These are phyloP conservation scores for Pisolithus thermaeus DNA, from an alignment of 1,284 basidiomycete genomes.

Conservation along the genomic window DNA sequence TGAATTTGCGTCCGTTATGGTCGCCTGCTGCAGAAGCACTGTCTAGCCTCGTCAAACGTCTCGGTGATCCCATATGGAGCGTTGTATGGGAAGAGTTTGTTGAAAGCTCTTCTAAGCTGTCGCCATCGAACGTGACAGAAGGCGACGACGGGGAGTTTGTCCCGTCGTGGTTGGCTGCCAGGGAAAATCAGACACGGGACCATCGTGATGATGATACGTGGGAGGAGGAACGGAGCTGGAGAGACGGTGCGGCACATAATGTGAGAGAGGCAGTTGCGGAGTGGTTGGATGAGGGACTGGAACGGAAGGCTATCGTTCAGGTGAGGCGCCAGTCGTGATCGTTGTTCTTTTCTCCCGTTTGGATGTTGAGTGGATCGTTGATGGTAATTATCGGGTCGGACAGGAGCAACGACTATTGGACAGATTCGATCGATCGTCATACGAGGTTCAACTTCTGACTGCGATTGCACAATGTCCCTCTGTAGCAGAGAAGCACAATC, in stretches of 20 bases:
- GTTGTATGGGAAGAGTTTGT: slow-evolving; percentile 60
- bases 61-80: slow-evolving; percentile 69
- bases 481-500: slow-evolving; percentile 81
- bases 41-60: slow-evolving; percentile 49
- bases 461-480: slow-evolving; percentile 61
- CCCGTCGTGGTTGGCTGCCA: slow-evolving; percentile 15
- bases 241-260: slow-evolving; percentile 66
- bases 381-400: background rate
- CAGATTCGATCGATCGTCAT: slow-evolving; percentile 69
- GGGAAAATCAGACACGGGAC: slow-evolving; percentile 19
- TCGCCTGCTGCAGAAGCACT: slow-evolving; percentile 72
- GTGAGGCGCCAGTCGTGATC: slow-evolving; percentile 20
- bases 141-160: background rate
- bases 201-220: slow-evolving; percentile 34
- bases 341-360: too few relatives aligned
- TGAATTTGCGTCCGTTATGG: slow-evolving; percentile 88
- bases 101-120: too few relatives aligned
- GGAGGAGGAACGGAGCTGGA: slow-evolving; percentile 70
- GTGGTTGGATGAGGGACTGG: slow-evolving; percentile 37
- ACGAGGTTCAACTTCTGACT: slow-evolving; percentile 75
- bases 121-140: slow-evolving; percentile 9
- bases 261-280: slow-evolving; percentile 39
- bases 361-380: background rate
- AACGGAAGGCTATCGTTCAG: slow-evolving; percentile 27
- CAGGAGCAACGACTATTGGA: slow-evolving; percentile 59